Percentiles rank a stretch among this genome's conserved stretches.
These are phyloP conservation scores for Carex parvula DNA, from an alignment of 176 grass and related monocot species.

Conservation along the genomic window DNA sequence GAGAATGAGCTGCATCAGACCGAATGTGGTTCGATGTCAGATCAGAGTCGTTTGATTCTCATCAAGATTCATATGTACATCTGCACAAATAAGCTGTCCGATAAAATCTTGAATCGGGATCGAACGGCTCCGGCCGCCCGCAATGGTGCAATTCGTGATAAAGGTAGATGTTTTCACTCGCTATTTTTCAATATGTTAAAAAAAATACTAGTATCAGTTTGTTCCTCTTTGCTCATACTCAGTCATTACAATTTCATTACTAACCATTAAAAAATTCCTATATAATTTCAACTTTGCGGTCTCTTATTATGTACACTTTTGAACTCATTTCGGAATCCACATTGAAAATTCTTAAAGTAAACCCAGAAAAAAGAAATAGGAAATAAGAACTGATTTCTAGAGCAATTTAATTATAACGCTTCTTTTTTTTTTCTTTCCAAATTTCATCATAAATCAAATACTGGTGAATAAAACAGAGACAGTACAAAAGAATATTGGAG, in stretches of 20 bases:
- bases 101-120: no score
- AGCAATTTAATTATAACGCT: not conserved
- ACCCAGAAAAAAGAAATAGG: not conserved
- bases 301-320: not conserved
- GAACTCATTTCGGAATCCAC: not conserved
- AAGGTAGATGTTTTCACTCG: not conserved
- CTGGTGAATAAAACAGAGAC: not conserved
- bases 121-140: no score
- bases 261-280: not conserved
- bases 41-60: no score
- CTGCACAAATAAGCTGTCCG: no score
- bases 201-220: not conserved
- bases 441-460: not conserved
- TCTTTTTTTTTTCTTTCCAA: not conserved
- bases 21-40: no score
- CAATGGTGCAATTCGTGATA: no score
- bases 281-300: not conserved
- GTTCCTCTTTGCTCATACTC: not conserved
- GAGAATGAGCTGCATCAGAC: not conserved
- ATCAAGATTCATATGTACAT: no score
- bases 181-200: not conserved
- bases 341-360: not conserved
- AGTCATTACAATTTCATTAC: not conserved
- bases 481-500: conserved; percentile 1
- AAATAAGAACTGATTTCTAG: not conserved